Evolutionary conservation across 2,329 filamentous ascomycete genomes (phyloP).

Genomic region (Microthyrium microscopicum): DNA sequence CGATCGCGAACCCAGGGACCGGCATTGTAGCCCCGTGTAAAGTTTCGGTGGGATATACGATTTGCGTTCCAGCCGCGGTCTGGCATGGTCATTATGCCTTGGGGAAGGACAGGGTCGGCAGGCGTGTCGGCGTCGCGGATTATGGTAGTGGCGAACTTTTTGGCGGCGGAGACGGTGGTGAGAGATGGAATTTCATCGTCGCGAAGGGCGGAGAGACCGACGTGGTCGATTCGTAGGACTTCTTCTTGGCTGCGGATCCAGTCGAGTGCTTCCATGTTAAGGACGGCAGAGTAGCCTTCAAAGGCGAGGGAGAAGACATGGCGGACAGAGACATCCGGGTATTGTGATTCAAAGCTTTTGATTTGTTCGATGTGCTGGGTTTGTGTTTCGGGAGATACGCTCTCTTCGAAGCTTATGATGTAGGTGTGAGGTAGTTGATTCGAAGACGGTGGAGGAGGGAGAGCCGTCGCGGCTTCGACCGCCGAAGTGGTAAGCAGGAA

Average conservation of each 20-base stretch:
- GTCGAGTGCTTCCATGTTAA: slow-evolving; percentile 1
- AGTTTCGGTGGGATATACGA: slow-evolving; percentile 6
- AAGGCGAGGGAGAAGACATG: slow-evolving; percentile 4
- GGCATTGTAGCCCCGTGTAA: not conserved
- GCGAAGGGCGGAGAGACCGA: not conserved
- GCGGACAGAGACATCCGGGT: slow-evolving; percentile 2
- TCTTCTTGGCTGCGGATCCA: not conserved
- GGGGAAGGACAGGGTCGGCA: not conserved
- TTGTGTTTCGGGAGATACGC: not conserved
- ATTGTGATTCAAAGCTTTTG: not conserved
- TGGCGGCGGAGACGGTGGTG: not conserved
- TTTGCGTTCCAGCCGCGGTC: slow-evolving; percentile 6
- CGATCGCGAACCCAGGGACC: slow-evolving; percentile 6
- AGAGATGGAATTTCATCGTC: not conserved
- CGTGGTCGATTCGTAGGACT: slow-evolving; percentile 1
- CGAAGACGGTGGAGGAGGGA: no score
- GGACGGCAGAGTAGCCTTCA: slow-evolving; percentile 4
- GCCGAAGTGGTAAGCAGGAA: no score
- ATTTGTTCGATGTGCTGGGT: slow-evolving; percentile 2
- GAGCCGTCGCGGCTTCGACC: no score
- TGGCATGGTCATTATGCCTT: not conserved
- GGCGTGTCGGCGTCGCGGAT: slow-evolving; percentile 1
- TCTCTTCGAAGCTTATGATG: slow-evolving; percentile 4
- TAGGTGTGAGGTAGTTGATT: slow-evolving; percentile 3
- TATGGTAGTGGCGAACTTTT: not conserved